phyloP scores from a whole-genome alignment of 1,284 basidiomycete species.

The Trametes pubescens region DNA sequence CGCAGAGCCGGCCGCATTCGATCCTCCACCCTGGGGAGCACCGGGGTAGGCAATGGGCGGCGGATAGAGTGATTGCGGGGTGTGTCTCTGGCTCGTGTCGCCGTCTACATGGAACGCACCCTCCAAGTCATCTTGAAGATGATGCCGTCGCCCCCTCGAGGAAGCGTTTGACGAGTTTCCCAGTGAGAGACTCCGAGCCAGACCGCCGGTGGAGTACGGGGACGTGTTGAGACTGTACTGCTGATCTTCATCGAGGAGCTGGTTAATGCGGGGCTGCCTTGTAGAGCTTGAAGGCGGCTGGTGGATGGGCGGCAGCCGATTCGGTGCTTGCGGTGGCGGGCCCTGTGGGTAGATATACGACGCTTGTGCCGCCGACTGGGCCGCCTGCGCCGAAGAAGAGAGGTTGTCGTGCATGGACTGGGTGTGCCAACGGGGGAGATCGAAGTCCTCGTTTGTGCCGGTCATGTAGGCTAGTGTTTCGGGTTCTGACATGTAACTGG shows the following conservation, averaged over 20 bases:
- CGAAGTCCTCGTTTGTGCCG: conserved; percentile 65
- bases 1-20: conserved; percentile 43
- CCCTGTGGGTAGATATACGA: conserved; percentile 53
- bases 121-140: conserved; percentile 73
- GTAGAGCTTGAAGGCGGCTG: conserved; percentile 49
- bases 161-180: conserved; percentile 46
- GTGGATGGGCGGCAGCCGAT: conserved; percentile 41
- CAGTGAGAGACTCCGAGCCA: conserved; percentile 73
- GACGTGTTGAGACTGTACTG: conserved; percentile 52
- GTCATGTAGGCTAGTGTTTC: conserved; percentile 61
- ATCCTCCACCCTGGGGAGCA: conserved; percentile 40
- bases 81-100: conserved; percentile 47
- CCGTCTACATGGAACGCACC: conserved; percentile 66
- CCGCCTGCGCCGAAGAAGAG: conserved; percentile 66
- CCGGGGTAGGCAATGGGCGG: conserved; percentile 63
- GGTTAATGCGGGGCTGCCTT: conserved; percentile 67
- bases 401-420: conserved; percentile 66
- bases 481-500: conserved; percentile 58
- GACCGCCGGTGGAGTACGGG: conserved; percentile 60
- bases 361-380: conserved; percentile 61
- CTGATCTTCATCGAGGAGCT: conserved; percentile 70
- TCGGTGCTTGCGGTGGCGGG: conserved; percentile 51
- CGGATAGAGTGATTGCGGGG: conserved; percentile 63
- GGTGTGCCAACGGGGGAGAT: conserved; percentile 84
- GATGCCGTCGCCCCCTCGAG: conserved; percentile 50